Evolutionary conservation across 768 basidiomycete genomes (phyloP), one percentile per base, ranked within the genome.

Genomic region (Lentinus tigrinus): DNA sequence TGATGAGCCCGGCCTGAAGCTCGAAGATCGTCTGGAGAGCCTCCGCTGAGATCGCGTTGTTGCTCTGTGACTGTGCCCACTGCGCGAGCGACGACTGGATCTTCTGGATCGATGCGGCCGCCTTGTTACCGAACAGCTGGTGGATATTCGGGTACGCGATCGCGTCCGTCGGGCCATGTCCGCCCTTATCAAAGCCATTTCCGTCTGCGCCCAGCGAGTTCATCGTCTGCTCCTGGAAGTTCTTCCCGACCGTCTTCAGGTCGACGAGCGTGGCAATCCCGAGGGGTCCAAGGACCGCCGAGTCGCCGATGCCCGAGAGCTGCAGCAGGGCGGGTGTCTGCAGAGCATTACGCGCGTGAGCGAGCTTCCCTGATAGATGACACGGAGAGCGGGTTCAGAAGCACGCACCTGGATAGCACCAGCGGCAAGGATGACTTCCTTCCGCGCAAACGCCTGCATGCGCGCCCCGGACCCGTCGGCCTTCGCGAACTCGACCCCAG

Each of bases 251-350:
- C 4, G 75, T 77, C 59, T 75, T 75, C 27, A 83, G 70, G 54
- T 81, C 69, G 39, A 83, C 70, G n/a, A 72, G 68, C 3, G 78
- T 75, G 13, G 63, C 66, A 64, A 86, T 82, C 0, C 78, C 81
- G 21, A 85, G 72, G 1, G 76, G 70, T 0, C 63, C 65, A 0
- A 85, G 77, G 21, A 80, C 42, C 10, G 67, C 66, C 0, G 79
- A 69, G 65, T 84, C 81, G 2, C 84, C 85, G 55, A 85, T 79
- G 0, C 84, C 85, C 13, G 83, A 85, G 1, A 82, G 75, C 65
- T 84, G 81, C 14, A 81, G 72, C 9, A 80, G 63, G 47, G 78
- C 75, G 8, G 80, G 73, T 2, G 77, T 65, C 54, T 65, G 53
- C 6, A 23, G 21, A 38, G 14, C 26, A 47, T 8, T 42, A n/a